Percentiles rank a stretch among this genome's conserved stretches.
These are phyloP conservation scores for Gynostemma pentaphyllum DNA, from an alignment of 306 rosid species.

Conservation along the genomic window DNA sequence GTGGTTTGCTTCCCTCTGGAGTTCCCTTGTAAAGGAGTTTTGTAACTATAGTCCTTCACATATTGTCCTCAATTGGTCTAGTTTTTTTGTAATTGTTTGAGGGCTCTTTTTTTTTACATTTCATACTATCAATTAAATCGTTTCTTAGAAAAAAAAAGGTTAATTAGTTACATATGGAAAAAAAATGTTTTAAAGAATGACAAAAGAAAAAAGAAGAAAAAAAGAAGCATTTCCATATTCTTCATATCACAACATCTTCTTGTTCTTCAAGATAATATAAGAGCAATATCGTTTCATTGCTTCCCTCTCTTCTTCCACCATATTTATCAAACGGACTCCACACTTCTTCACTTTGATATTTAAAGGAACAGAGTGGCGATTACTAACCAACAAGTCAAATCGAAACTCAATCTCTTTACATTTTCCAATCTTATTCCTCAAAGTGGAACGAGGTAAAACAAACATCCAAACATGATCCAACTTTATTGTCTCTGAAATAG, in stretches of 20 bases:
- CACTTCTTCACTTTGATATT: neutral
- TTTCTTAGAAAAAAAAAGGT: no score
- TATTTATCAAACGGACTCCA: constrained; percentile 5
- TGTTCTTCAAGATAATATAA: neutral
- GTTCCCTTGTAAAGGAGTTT: no score
- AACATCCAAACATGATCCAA: neutral
- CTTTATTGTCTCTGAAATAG: neutral
- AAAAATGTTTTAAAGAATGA: no score
- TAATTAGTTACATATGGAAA: no score
- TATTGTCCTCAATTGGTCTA: no score
- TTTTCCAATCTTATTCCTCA: neutral
- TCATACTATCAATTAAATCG: no score
- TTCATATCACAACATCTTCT: neutral
- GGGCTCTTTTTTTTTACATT: no score
- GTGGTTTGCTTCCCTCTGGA: no score
- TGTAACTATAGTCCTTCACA: no score
- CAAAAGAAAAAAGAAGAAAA: no score
- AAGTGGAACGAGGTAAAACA: neutral
- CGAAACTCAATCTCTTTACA: neutral
- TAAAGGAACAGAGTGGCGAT: neutral
- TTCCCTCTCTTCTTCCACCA: neutral
- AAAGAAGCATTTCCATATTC: no score
- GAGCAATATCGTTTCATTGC: neutral
- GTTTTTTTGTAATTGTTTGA: no score
- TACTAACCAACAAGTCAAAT: neutral